These are phyloP conservation scores for Scutellaria barbata DNA, from an alignment of 257 asterid genomes.

Conservation along the genomic window DNA sequence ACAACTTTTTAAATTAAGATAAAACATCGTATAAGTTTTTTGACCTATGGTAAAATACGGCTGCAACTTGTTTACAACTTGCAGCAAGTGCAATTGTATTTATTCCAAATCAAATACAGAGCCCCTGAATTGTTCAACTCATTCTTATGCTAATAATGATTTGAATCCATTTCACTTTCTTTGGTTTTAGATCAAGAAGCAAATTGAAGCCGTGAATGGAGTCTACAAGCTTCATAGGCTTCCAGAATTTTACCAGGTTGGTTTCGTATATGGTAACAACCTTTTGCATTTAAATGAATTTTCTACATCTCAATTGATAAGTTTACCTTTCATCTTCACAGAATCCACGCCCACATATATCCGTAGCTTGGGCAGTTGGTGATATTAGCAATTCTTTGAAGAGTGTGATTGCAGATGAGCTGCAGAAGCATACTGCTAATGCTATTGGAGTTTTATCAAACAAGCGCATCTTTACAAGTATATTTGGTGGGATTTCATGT, in stretches of 20 bases:
- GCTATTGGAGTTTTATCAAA: constrained; percentile 42
- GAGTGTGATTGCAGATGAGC: constrained; percentile 64
- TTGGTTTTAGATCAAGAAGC: constrained; percentile 68
- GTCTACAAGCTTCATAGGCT: constrained; percentile 94
- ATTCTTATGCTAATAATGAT: constrained; percentile 17
- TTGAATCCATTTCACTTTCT: constrained; percentile 6
- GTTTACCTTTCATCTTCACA: constrained; percentile 36
- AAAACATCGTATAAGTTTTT: background rate
- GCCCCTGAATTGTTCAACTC: background rate
- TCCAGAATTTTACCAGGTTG: constrained; percentile 91
- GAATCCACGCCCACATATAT: constrained; percentile 98
- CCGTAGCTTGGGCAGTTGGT: constrained; percentile 86
- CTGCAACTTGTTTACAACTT: background rate
- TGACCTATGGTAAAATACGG: background rate
- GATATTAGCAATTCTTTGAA: constrained; percentile 63
- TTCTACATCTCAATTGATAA: background rate
- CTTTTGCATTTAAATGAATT: background rate
- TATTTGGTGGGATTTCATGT: constrained; percentile 76
- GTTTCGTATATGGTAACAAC: constrained; percentile 22
- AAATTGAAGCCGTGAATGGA: constrained; percentile 81
- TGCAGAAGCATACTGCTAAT: constrained; percentile 36
- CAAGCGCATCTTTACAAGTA: constrained; percentile 58
- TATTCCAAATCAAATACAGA: no score
- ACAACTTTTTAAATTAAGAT: background rate
- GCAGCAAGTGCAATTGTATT: no score